A percentile compares a stretch with the other conserved stretches of the same genome.
Conservation (phyloP, 495 filamentous ascomycete genomes). For the Aspergillus nidulans region DNA sequence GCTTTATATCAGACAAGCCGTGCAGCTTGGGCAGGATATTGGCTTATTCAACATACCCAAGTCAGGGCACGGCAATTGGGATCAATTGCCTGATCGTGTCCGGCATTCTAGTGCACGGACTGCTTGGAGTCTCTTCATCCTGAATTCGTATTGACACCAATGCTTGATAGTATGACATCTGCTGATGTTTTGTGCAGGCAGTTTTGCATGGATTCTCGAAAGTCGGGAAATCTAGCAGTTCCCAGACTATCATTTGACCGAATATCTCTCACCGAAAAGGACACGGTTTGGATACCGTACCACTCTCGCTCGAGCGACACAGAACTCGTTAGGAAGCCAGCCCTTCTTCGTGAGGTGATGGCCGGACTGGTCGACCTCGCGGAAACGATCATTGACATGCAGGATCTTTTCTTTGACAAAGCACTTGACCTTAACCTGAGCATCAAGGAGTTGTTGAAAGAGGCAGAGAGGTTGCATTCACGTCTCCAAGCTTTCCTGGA, state of each 20-base stretch:
- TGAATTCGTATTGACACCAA: conserved; percentile 25
- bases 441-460: conserved; percentile 19
- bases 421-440: conserved; percentile 11
- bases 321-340: conserved; percentile 26
- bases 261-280: conserved; percentile 17
- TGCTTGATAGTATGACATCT: not conserved
- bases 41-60: conserved; percentile 24
- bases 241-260: conserved; percentile 20
- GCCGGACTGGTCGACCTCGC: conserved; percentile 22
- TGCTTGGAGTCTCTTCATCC: conserved; percentile 34
- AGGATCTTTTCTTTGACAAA: conserved; percentile 27
- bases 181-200: conserved; percentile 23
- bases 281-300: conserved; percentile 35
- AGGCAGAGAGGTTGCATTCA: conserved; percentile 18
- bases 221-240: conserved; percentile 14
- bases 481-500: conserved; percentile 27
- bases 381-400: conserved; percentile 23
- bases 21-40: conserved; percentile 32
- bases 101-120: conserved; percentile 25
- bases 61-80: conserved; percentile 4
- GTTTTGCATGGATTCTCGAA: conserved; percentile 31
- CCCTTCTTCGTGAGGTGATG: conserved; percentile 29
- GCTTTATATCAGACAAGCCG: conserved; percentile 33
- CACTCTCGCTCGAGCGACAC: conserved; percentile 31
- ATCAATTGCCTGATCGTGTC: conserved; percentile 16